phyloP scores from a whole-genome alignment of 768 basidiomycete species.

The Boletus rubropictus region DNA sequence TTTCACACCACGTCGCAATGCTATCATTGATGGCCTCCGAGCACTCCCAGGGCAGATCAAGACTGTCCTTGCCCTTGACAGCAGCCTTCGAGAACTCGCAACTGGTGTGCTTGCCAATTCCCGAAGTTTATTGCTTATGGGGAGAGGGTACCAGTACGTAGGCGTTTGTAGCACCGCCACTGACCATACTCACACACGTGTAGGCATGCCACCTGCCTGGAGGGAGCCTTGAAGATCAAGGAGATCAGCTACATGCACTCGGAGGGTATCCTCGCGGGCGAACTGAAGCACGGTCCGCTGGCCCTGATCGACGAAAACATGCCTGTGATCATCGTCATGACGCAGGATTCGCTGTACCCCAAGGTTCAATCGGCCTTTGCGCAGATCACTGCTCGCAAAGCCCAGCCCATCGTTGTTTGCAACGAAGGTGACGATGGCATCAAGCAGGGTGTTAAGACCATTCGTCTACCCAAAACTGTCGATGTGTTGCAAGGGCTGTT shows the following conservation, averaged over 20 bases:
- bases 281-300: conserved; percentile 97
- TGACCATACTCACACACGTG: not conserved
- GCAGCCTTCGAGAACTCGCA: conserved; percentile 73
- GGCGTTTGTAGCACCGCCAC: not conserved
- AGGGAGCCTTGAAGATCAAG: conserved; percentile 99
- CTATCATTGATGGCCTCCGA: conserved; percentile 91
- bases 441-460: conserved; percentile 69
- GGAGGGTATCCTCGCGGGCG: conserved; percentile 89
- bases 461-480: conserved; percentile 91
- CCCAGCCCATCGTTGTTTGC: conserved; percentile 91
- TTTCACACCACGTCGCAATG: conserved; percentile 80
- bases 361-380: conserved; percentile 96
- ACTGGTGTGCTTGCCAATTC: conserved; percentile 69
- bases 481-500: conserved; percentile 93
- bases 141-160: conserved; percentile 89
- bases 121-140: conserved; percentile 92
- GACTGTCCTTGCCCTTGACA: conserved; percentile 76
- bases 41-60: conserved; percentile 87
- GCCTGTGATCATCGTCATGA: conserved; percentile 99
- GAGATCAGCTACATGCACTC: conserved; percentile 80
- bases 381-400: conserved; percentile 97
- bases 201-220: conserved; percentile 92
- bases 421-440: conserved; percentile 87
- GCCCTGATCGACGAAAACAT: conserved; percentile 98
- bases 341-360: conserved; percentile 94